Evolutionary conservation across 1,284 basidiomycete genomes (phyloP), one percentile per base, ranked within the genome.

Genomic region (Moniliella sp.): DNA sequence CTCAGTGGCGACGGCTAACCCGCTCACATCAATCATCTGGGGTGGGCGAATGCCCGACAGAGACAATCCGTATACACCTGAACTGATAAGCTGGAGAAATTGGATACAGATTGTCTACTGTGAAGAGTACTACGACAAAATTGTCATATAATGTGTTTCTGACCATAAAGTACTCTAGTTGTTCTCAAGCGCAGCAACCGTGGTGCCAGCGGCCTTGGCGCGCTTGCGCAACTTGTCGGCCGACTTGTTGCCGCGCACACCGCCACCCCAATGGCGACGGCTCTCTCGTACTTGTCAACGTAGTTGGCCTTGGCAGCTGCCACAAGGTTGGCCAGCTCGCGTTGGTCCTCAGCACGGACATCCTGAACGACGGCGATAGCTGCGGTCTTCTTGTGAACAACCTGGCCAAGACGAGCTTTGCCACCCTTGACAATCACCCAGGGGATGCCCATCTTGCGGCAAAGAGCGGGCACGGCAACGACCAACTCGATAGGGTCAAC

Each of bases 391-490:
- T 93, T 91, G 74, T 86, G 80, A 32, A 86, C 83, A 39, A 88
- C 79, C 10, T 82, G 81, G 51, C 88, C 88, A 52, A 94, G 78
- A 62, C 88, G 81, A 37, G 86, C 80, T 69, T 93, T 94, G 56
- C 57, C 77, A n/a, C n/a, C n/a, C 73, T 93, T 91, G 58, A 93
- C 83, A 54, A 97, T 93, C 46, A 88, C 82, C 67, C 94, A 94
- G 21, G 83, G 83, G 30, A 93, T 75, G 62, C 84, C 86, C 84
- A 93, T 91, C 76, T 93, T 93, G 65, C 84, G 76, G 71, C 88
- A 97, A 45, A 94, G 76, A 39, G 88, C 84, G 42, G 88, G 88
- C 39, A 97, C 71, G 78, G 84, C 94, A 67, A 97, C 73, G 15
- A 62, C 60, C 55, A 97, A 77, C 67, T 97, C 88, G 45, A 94